A percentile compares a stretch with the other conserved stretches of the same genome.
Evolutionary conservation across 768 basidiomycete genomes (phyloP).

Genomic region (Mrakia gelida): DNA sequence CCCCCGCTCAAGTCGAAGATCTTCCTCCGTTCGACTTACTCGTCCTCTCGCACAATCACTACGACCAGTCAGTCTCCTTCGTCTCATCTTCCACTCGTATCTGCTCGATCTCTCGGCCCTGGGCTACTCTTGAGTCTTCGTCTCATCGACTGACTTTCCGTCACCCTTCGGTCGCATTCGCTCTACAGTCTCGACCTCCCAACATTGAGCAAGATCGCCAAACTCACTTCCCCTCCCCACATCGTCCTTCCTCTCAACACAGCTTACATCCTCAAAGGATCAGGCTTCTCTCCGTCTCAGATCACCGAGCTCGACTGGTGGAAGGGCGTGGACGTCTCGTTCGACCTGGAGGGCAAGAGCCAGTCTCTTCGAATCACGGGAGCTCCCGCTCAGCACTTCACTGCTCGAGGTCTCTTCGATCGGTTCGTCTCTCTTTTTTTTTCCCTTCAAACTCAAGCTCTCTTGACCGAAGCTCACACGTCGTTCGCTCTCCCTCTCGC

Average conservation of each 20-base stretch:
- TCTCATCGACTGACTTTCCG: background rate
- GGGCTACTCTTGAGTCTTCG: background rate
- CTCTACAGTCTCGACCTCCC: conserved; percentile 48
- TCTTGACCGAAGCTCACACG: background rate
- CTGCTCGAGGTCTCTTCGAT: conserved; percentile 46
- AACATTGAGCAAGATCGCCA: conserved; percentile 48
- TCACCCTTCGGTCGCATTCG: conserved; percentile 25
- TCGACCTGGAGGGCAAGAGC: conserved; percentile 38
- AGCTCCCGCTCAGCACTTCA: conserved; percentile 60
- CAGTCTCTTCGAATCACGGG: conserved; percentile 36
- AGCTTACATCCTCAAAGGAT: conserved; percentile 46
- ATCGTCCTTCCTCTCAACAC: conserved; percentile 62
- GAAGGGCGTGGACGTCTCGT: conserved; percentile 47
- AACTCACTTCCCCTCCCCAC: conserved; percentile 44
- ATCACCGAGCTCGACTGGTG: conserved; percentile 64
- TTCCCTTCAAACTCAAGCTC: background rate
- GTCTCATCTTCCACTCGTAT: conserved; percentile 17
- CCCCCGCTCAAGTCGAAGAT: conserved; percentile 55
- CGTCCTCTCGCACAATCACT: conserved; percentile 55
- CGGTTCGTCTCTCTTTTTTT: background rate
- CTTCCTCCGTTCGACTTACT: conserved; percentile 62
- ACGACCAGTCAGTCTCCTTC: conserved; percentile 36
- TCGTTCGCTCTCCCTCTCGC: background rate
- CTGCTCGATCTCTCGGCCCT: background rate
- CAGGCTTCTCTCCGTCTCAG: conserved; percentile 48